Evolutionary conservation across 192 early-diverging fungal genomes (phyloP).

Genomic region (Gryganskiella cystojenkinii): DNA sequence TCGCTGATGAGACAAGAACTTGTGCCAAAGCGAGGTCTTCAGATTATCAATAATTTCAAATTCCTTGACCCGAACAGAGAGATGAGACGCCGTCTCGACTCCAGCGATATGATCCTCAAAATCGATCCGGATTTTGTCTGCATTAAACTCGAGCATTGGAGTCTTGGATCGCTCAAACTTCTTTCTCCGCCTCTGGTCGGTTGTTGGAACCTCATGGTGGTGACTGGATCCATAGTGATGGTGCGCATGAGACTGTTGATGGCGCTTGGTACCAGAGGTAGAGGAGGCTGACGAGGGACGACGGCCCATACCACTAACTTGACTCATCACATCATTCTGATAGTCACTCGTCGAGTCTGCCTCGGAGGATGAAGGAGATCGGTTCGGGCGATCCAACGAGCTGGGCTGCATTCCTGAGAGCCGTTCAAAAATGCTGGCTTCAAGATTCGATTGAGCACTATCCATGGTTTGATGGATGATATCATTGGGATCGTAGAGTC

Average conservation of each 20-base stretch:
- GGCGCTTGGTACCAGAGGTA: conserved; percentile 5
- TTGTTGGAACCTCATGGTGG: conserved; percentile 11
- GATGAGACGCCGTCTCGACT: conserved; percentile 58
- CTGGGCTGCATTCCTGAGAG: conserved; percentile 41
- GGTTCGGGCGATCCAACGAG: conserved; percentile 5
- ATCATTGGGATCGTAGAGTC: conserved; percentile 42
- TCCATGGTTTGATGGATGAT: conserved; percentile 33
- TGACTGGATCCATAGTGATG: conserved; percentile 19
- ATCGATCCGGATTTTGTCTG: conserved; percentile 62
- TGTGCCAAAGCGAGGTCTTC: conserved; percentile 77
- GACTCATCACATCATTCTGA: conserved; percentile 39
- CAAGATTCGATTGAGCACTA: conserved; percentile 37
- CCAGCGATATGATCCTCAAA: conserved; percentile 62
- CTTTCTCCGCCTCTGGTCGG: conserved; percentile 41
- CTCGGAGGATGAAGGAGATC: conserved; percentile 37
- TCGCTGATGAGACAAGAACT: conserved; percentile 77
- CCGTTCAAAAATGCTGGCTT: conserved; percentile 47
- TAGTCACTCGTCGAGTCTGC: conserved; percentile 39
- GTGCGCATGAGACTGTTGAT: conserved; percentile 3
- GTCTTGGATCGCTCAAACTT: conserved; percentile 55
- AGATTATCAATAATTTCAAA: conserved; percentile 85
- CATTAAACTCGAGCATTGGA: conserved; percentile 64
- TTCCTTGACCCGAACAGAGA: conserved; percentile 65
- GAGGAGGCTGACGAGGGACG: conserved; percentile 21
- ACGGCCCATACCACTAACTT: conserved; percentile 15